Evolutionary conservation across 225 moss, liverwort and hornwort species (phyloP).

Genomic region (Neckera pumila): DNA sequence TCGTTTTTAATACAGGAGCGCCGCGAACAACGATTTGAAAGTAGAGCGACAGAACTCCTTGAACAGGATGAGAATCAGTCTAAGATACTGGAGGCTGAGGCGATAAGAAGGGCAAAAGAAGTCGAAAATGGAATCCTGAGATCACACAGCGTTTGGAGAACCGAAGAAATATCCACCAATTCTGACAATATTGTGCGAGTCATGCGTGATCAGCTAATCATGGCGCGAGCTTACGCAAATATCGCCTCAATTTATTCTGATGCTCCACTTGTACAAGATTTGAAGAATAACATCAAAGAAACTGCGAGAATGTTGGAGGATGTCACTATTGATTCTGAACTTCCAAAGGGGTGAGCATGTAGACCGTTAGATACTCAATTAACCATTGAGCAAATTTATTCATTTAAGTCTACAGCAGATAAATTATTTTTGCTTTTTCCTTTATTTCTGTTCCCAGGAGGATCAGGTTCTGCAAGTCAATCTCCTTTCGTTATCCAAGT

Average conservation of each 20-base stretch:
- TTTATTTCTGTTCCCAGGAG: neutral
- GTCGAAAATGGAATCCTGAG: conserved; percentile 21
- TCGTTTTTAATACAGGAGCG: conserved; percentile 31
- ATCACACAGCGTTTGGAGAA: conserved; percentile 47
- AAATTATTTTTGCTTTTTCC: neutral
- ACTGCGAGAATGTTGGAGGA: conserved; percentile 23
- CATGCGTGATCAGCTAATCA: conserved; percentile 34
- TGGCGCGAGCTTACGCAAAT: conserved; percentile 23
- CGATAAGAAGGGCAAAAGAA: conserved; percentile 27
- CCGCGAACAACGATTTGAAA: conserved; percentile 46
- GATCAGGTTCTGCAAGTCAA: neutral
- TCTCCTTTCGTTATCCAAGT: neutral
- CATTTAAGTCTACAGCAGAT: neutral
- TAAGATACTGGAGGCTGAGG: conserved; percentile 34
- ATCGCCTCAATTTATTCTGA: conserved; percentile 9
- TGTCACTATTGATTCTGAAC: conserved; percentile 19
- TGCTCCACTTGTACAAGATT: conserved; percentile 13
- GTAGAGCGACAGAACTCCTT: conserved; percentile 47
- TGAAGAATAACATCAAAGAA: conserved; percentile 31
- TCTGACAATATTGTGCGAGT: conserved; percentile 26
- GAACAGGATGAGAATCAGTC: conserved; percentile 42
- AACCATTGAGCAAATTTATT: neutral
- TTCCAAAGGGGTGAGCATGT: conserved; percentile 22
- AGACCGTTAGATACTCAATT: neutral
- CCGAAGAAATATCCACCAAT: conserved; percentile 25